Evolutionary conservation across 305 asterid genomes (phyloP).

Genomic region (Fraxinus sp.): DNA sequence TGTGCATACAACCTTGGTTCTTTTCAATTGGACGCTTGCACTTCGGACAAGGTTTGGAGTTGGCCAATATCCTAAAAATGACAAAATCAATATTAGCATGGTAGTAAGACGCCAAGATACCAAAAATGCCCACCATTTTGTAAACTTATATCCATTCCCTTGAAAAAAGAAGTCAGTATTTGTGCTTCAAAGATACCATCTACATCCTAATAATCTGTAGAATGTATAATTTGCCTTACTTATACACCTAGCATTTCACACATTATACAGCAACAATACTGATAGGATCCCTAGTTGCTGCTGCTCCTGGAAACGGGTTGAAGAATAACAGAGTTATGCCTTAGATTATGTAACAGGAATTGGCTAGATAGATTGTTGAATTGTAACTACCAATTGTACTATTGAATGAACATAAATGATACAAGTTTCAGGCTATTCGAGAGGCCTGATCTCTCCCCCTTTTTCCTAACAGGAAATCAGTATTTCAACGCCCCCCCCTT

Average conservation of each 20-base stretch:
- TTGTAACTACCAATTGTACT: too few species aligned
- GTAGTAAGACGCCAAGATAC: conserved; percentile 17
- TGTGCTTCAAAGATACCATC: conserved; percentile 7
- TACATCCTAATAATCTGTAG: background rate
- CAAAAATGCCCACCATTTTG: background rate
- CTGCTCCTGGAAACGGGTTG: too few species aligned
- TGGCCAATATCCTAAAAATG: conserved; percentile 76
- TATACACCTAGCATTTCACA: background rate
- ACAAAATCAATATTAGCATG: conserved; percentile 17
- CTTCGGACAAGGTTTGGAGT: conserved; percentile 97
- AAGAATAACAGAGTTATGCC: too few species aligned
- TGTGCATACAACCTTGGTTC: conserved; percentile 98
- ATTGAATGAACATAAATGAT: too few species aligned
- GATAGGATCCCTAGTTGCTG: too few species aligned
- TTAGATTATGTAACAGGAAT: too few species aligned
- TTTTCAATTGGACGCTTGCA: conserved; percentile 96
- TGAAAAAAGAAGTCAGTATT: conserved; percentile 14
- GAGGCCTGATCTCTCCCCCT: too few species aligned
- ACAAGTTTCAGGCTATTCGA: too few species aligned
- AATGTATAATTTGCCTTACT: background rate
- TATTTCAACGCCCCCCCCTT: too few species aligned
- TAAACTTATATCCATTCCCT: conserved; percentile 4
- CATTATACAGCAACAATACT: background rate
- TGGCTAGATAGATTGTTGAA: too few species aligned
- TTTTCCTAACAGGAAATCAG: too few species aligned